Evolutionary conservation across 2,329 filamentous ascomycete genomes (phyloP), one percentile per base, ranked within the genome.

Genomic region (Cytospora schulzeri): DNA sequence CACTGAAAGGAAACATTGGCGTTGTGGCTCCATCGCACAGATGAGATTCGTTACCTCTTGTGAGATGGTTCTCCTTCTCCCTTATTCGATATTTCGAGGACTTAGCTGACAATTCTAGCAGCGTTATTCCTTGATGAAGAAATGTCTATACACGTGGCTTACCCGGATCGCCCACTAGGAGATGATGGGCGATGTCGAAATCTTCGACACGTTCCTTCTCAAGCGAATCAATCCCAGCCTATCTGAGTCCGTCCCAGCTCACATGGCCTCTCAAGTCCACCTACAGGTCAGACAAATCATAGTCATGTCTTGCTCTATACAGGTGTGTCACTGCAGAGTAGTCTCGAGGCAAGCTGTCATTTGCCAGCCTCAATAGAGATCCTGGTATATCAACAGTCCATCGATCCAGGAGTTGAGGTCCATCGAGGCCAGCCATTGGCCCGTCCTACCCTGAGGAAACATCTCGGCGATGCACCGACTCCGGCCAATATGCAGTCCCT

Each of bases 291-390:
- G 11, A 54, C 52, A 50, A n/a, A 29, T 35, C 19, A 38, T 31
- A 50, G 45, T 24, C 54, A 57, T 64, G 61, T 66, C 61, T 64
- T 60, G 53, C 45, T 33, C 28, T 38, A 56, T 56, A 14, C 51
- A 24, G 19, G 2, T 29, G 57, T 64, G 54, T 41, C 45, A 66
- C 61, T 35, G 15, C 22, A 8, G 22, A 29, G 26, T 17, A 38
- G 50, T 24, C 61, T 50, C 33, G 61, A 41, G 19, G 22, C 14
- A 55, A 55, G 48, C 57, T 66, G 64, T 58, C 57, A 66, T 66
- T 61, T 55, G 61, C 57, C 54, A 51, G 48, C 35, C 52, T 33
- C 28, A 28, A 54, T 53, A 51, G 41, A 29, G 9, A 41, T 41
- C 14, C 29, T 55, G 35, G 17, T n/a, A 26, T 28, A 52, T 52